Conservation (phyloP, 2,329 filamentous ascomycete genomes). For the Beauveria scarabaeidicola region DNA sequence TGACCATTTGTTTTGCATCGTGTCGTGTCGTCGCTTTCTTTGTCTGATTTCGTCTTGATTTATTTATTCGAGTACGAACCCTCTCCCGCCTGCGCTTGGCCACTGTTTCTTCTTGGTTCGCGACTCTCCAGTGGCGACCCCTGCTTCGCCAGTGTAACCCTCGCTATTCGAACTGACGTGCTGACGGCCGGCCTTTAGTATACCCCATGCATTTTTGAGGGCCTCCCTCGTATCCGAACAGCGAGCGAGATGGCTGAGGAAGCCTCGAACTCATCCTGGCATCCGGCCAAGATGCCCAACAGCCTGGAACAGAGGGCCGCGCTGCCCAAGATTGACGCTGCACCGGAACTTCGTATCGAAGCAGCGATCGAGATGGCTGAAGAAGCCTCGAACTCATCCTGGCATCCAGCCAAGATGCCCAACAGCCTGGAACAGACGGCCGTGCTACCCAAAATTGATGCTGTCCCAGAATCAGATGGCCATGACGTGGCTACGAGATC, state of each 20-base stretch:
- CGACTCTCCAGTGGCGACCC: slow-evolving; percentile 1
- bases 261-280: slow-evolving; percentile 29
- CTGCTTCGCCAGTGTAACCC: not conserved
- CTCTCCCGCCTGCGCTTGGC: not conserved
- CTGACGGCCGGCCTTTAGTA: slow-evolving; percentile 7
- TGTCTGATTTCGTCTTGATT: not conserved
- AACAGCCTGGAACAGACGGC: slow-evolving; percentile 16
- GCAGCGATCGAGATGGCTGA: slow-evolving; percentile 25
- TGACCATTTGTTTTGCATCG: not conserved
- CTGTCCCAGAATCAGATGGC: not conserved
- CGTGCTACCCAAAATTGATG: not conserved
- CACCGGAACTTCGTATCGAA: not conserved
- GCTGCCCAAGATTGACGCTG: not conserved
- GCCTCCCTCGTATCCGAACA: slow-evolving; percentile 11
- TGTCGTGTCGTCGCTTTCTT: not conserved
- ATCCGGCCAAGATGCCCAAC: slow-evolving; percentile 33
- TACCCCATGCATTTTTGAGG: slow-evolving; percentile 10
- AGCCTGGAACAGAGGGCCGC: slow-evolving; percentile 11
- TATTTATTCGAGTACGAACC: not conserved
- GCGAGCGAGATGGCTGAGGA: slow-evolving; percentile 27
- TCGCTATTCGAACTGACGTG: not conserved
- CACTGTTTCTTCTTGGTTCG: not conserved
- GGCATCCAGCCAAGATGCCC: slow-evolving; percentile 35
- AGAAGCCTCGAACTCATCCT: slow-evolving; percentile 28
- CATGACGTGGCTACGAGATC: not conserved